Percentiles rank a stretch among this genome's conserved stretches.
These are phyloP conservation scores for Colletotrichum sp. DNA, from an alignment of 2,329 filamentous ascomycete species.

Conservation along the genomic window DNA sequence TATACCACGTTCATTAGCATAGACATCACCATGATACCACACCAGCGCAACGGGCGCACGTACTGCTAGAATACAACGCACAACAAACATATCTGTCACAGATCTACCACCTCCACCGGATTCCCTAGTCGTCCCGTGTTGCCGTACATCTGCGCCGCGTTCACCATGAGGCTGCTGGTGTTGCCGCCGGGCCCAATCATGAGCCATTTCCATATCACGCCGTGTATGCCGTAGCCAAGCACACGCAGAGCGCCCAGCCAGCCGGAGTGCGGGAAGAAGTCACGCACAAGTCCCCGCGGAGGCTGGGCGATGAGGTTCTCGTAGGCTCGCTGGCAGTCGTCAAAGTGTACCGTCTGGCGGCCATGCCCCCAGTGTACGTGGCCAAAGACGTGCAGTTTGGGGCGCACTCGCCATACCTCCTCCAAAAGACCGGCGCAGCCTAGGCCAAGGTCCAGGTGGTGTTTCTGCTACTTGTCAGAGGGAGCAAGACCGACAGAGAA, in stretches of 20 bases:
- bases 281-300: slow-evolving; percentile 46
- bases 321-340: slow-evolving; percentile 73
- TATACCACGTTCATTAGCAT: slow-evolving; percentile 21
- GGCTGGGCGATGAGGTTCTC: slow-evolving; percentile 64
- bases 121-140: slow-evolving; percentile 55
- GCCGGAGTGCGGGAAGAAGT: slow-evolving; percentile 48
- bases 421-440: slow-evolving; percentile 74
- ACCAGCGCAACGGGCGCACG: slow-evolving; percentile 22
- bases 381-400: slow-evolving; percentile 81
- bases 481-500: not conserved
- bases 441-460: slow-evolving; percentile 72
- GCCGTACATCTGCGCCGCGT: slow-evolving; percentile 61
- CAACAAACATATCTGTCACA: slow-evolving; percentile 24
- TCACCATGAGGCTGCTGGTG: slow-evolving; percentile 58
- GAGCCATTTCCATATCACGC: slow-evolving; percentile 60
- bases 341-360: slow-evolving; percentile 73
- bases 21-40: slow-evolving; percentile 20
- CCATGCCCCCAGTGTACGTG: slow-evolving; percentile 83
- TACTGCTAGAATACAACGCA: not conserved
- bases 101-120: slow-evolving; percentile 38
- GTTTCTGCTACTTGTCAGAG: slow-evolving; percentile 47
- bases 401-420: slow-evolving; percentile 77
- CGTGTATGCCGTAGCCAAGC: slow-evolving; percentile 49
- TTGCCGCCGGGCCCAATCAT: slow-evolving; percentile 59
- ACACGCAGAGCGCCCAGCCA: slow-evolving; percentile 54